Percentiles rank a stretch among this genome's conserved stretches.
phyloP scores from a whole-genome alignment of 495 filamentous ascomycete genomes.

The Trichoderma orchidacearum region DNA sequence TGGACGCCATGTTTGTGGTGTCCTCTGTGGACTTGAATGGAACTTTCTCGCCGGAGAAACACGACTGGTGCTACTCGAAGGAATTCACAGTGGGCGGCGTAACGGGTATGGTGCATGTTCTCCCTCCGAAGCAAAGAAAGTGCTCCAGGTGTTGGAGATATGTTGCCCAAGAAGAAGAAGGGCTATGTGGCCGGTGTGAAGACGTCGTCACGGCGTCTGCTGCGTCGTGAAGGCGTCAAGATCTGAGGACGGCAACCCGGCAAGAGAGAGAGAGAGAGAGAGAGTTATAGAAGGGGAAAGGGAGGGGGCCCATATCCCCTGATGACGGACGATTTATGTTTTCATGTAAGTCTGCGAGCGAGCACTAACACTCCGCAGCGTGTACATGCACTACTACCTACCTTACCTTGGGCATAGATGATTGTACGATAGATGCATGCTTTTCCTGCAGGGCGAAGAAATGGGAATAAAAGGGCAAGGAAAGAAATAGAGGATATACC shows the following conservation, averaged over 20 bases:
- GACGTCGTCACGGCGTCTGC: slow-evolving; percentile 35
- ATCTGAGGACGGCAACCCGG: too few relatives aligned
- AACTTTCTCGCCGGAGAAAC: slow-evolving; percentile 11
- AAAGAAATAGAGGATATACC: background rate
- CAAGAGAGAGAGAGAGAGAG: too few relatives aligned
- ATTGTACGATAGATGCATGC: background rate
- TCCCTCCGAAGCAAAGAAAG: slow-evolving; percentile 54
- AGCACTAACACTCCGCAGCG: too few relatives aligned
- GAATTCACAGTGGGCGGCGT: slow-evolving; percentile 37
- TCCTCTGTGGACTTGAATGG: slow-evolving; percentile 45
- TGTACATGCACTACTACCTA: background rate
- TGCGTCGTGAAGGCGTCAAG: too few relatives aligned
- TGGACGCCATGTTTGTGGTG: slow-evolving; percentile 65
- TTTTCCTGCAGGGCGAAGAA: too few relatives aligned
- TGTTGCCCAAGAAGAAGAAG: slow-evolving; percentile 41
- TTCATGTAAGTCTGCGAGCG: too few relatives aligned
- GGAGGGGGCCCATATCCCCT: too few relatives aligned
- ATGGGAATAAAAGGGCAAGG: background rate
- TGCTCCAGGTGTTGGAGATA: slow-evolving; percentile 86
- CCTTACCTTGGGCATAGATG: background rate
- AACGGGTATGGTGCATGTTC: slow-evolving; percentile 42
- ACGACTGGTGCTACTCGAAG: slow-evolving; percentile 40
- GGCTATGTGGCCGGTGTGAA: slow-evolving; percentile 62
- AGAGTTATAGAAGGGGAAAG: too few relatives aligned
- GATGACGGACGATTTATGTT: too few relatives aligned